Evolutionary conservation across 306 rosid genomes (phyloP), one percentile per base, ranked within the genome.

Genomic region (Acacia confusa): DNA sequence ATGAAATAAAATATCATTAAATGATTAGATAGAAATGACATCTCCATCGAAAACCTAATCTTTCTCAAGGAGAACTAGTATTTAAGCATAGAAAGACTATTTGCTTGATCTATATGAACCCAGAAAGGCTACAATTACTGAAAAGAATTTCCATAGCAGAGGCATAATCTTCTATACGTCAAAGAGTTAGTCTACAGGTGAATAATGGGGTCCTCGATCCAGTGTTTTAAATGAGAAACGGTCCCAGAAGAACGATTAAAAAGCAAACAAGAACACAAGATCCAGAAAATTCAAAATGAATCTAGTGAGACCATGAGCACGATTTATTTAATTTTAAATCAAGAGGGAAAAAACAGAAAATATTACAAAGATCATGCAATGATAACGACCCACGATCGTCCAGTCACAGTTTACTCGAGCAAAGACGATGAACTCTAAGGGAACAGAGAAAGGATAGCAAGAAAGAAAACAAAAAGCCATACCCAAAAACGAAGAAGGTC

Each of bases 251-350:
- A 66, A 41, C 27, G 57, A 68, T 14, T 63, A 40, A 44, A 79
- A 76, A 67, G 75, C 72, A 78, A 76, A 17, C 52, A 60, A 53
- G 83, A 77, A 45, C 1, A 45, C 72, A 60, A 86, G 91, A 88
- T 86, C 88, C 67, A 85, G 27, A 30, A 79, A 78, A 22, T 12
- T 25, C 68, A 61, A 25, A 61, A 11, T 12, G 36, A 27, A 61
- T 61, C 36, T 25, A 60, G 7, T 19, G 16, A 66, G 16, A 7
- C 8, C 53, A 38, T 43, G 22, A 25, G 19, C 57, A 80, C 16
- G 77, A 48, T 60, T 63, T 2, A 55, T 55, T 55, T 20, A 20
- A 20, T 5, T 20, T 8, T n/a, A 20, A 53, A 8, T 53, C 8
- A 53, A 14, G 12, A 13, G 14, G 14, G 1, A 8, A 6, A 2